A percentile compares a stretch with the other conserved stretches of the same genome.
Evolutionary conservation across 306 rosid species (phyloP).

Genomic region (Carpinus fangiana): DNA sequence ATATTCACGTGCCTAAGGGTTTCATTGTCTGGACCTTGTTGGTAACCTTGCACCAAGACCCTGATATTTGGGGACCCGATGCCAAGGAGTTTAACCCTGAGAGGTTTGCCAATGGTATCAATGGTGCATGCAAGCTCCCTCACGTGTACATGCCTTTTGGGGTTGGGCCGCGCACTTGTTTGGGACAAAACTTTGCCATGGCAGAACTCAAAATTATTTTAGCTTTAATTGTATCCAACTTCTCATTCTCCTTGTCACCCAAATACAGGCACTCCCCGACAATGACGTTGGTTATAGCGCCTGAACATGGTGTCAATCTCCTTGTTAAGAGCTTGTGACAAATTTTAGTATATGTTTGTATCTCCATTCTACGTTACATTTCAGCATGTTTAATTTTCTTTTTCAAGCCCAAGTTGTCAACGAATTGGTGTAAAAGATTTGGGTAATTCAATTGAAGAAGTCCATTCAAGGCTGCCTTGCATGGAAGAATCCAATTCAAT

Average conservation of each 20-base stretch:
- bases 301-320: slow-evolving; percentile 42
- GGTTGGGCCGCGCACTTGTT: slow-evolving; percentile 35
- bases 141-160: slow-evolving; percentile 39
- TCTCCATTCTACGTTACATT: too few species aligned
- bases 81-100: slow-evolving; percentile 29
- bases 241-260: slow-evolving; percentile 42
- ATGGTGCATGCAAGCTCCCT: slow-evolving; percentile 34
- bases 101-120: slow-evolving; percentile 32
- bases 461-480: too few species aligned
- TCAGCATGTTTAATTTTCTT: too few species aligned
- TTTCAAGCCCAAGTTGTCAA: too few species aligned
- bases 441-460: too few species aligned
- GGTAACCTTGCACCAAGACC: slow-evolving; percentile 16
- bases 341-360: too few species aligned
- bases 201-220: slow-evolving; percentile 33
- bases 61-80: slow-evolving; percentile 27
- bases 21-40: slow-evolving; percentile 18
- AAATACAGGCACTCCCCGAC: slow-evolving; percentile 36
- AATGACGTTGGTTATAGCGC: slow-evolving; percentile 25
- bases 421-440: too few species aligned
- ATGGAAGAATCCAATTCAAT: too few species aligned
- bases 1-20: slow-evolving; percentile 21
- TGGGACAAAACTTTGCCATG: slow-evolving; percentile 36
- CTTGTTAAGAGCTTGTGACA: slow-evolving; percentile 33
- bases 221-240: slow-evolving; percentile 41